phyloP scores from a whole-genome alignment of 805 yeast genomes.

The Zygosaccharomyces lentus region DNA sequence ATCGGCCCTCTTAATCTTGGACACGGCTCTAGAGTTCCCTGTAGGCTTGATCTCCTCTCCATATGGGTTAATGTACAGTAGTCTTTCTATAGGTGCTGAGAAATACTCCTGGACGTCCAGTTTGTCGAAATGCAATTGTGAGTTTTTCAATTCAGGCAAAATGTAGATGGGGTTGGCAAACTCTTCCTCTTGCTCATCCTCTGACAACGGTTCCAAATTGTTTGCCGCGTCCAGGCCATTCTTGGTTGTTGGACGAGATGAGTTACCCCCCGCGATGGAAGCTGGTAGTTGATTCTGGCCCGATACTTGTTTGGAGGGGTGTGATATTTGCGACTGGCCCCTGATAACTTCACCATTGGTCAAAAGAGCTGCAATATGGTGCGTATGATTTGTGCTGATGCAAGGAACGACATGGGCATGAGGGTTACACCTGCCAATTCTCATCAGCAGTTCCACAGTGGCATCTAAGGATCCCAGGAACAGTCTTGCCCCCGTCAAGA shows the following conservation, averaged over 20 bases:
- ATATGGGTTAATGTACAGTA: conserved; percentile 78
- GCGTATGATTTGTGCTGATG: conserved; percentile 76
- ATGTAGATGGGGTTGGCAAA: conserved; percentile 44
- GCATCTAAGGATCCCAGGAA: conserved; percentile 82
- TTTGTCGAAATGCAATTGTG: conserved; percentile 72
- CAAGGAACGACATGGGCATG: conserved; percentile 69
- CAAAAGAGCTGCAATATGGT: conserved; percentile 76
- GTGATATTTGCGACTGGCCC: conserved; percentile 92
- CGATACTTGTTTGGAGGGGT: conserved; percentile 47
- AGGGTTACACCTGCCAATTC: conserved; percentile 45
- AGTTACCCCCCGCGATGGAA: conserved; percentile 12
- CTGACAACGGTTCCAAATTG: conserved; percentile 21
- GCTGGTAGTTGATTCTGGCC: conserved; percentile 13
- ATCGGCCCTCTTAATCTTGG: conserved; percentile 47
- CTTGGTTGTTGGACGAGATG: conserved; percentile 3
- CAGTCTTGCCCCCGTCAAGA: conserved; percentile 74
- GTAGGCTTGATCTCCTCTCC: conserved; percentile 81
- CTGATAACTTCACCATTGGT: conserved; percentile 68
- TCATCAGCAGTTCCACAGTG: conserved; percentile 69
- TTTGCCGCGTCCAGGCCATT: conserved; percentile 10
- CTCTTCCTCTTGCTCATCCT: conserved; percentile 52
- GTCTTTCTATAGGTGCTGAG: conserved; percentile 66
- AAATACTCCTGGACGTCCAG: conserved; percentile 50
- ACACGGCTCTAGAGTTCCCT: conserved; percentile 59
- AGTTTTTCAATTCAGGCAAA: conserved; percentile 69